A percentile compares a stretch with the other conserved stretches of the same genome.
Evolutionary conservation across 177 flowering plant species (phyloP).

Genomic region (Vitis hybrid): DNA sequence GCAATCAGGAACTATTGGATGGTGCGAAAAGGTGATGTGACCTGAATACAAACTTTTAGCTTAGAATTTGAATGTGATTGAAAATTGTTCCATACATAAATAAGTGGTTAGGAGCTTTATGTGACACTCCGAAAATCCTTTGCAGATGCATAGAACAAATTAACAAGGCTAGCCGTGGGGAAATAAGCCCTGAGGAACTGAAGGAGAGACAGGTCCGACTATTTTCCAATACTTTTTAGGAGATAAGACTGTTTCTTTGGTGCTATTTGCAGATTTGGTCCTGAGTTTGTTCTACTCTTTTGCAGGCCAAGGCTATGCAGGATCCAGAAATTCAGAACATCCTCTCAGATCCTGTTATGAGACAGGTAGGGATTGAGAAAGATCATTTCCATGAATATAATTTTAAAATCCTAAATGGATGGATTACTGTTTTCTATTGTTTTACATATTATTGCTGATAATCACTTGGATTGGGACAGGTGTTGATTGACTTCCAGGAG

Average conservation of each 20-base stretch:
- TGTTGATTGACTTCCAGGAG: slow-evolving; percentile 83
- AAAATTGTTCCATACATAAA: background rate
- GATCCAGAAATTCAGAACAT: slow-evolving; percentile 97
- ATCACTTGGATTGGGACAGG: slow-evolving; percentile 38
- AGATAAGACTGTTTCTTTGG: background rate
- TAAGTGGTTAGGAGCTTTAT: background rate
- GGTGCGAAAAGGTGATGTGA: slow-evolving; percentile 67
- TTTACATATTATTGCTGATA: background rate
- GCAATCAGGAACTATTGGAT: slow-evolving; percentile 79
- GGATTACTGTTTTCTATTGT: too few relatives aligned
- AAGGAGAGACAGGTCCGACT: slow-evolving; percentile 88
- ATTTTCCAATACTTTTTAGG: background rate
- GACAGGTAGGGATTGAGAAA: slow-evolving; percentile 63
- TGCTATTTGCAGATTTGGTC: background rate
- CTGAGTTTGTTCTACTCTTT: background rate
- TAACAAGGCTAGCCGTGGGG: slow-evolving; percentile 92
- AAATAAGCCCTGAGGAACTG: slow-evolving; percentile 80
- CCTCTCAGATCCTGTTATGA: slow-evolving; percentile 91
- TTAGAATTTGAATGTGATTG: background rate
- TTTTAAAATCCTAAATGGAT: too few relatives aligned
- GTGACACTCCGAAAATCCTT: background rate
- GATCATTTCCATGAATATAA: too few relatives aligned
- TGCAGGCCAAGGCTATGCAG: slow-evolving; percentile 95
- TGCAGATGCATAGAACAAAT: slow-evolving; percentile 87
- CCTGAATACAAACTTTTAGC: background rate